Conservation (phyloP, 2,329 filamentous ascomycete species). For the Trichoderma sp. region DNA sequence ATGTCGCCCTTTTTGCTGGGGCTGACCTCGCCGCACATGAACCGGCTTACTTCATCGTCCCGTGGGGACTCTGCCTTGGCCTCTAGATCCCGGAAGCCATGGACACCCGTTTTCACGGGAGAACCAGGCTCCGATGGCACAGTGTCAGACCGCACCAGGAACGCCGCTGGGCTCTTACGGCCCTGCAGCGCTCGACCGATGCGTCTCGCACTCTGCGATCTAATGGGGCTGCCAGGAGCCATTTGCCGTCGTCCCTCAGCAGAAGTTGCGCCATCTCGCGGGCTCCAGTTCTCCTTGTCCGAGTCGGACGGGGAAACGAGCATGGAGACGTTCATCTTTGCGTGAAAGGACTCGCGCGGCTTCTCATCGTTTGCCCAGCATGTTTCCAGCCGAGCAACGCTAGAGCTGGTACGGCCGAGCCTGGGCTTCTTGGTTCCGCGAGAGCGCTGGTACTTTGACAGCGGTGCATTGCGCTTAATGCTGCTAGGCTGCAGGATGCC, state of each 20-base stretch:
- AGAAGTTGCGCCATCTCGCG: slow-evolving; percentile 47
- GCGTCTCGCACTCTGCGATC: slow-evolving; percentile 40
- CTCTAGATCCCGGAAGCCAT: slow-evolving; percentile 54
- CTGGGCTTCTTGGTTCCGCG: slow-evolving; percentile 60
- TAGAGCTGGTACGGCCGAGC: slow-evolving; percentile 60
- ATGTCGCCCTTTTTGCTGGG: slow-evolving; percentile 76
- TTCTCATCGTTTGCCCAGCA: slow-evolving; percentile 30
- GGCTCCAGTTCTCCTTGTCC: slow-evolving; percentile 91
- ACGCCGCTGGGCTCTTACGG: slow-evolving; percentile 33
- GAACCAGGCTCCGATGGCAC: slow-evolving; percentile 38
- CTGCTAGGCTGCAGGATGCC: slow-evolving; percentile 53
- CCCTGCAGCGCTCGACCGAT: slow-evolving; percentile 43
- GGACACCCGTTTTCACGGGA: slow-evolving; percentile 36
- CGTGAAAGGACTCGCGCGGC: slow-evolving; percentile 25
- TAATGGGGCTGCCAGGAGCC: slow-evolving; percentile 35
- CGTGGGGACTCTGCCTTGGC: slow-evolving; percentile 24
- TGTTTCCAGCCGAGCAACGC: slow-evolving; percentile 59
- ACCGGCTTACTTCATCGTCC: slow-evolving; percentile 65
- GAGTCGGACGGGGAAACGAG: slow-evolving; percentile 59
- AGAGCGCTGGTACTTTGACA: slow-evolving; percentile 32
- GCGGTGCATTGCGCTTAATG: slow-evolving; percentile 62
- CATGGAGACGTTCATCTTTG: slow-evolving; percentile 42
- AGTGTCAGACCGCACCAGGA: slow-evolving; percentile 42
- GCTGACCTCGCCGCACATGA: slow-evolving; percentile 67
- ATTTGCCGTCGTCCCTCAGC: slow-evolving; percentile 35